Percentiles rank a stretch among this genome's conserved stretches.
phyloP scores from a whole-genome alignment of 176 grass and related monocot species.

The Carex scoparia region DNA sequence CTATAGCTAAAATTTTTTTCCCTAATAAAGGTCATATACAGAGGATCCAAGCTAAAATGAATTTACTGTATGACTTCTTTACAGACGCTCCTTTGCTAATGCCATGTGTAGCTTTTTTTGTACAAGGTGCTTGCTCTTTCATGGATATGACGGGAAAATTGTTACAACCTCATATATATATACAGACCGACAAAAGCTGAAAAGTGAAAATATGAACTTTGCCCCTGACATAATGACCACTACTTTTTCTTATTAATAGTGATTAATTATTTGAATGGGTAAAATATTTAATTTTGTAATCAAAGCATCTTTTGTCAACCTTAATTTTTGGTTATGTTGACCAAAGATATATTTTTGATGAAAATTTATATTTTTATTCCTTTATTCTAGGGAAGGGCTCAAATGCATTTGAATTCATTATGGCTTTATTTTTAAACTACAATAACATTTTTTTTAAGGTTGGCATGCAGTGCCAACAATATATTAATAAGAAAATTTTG shows the following conservation, averaged over 20 bases:
- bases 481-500: too few species aligned
- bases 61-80: neutral
- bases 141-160: neutral
- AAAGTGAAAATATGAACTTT: neutral
- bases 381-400: neutral
- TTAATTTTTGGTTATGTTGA: neutral
- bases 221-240: neutral
- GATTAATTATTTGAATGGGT: too few species aligned
- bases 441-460: too few species aligned
- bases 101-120: neutral
- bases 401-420: too few species aligned
- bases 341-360: neutral
- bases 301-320: neutral
- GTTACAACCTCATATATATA: neutral
- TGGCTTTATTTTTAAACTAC: too few species aligned
- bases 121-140: neutral
- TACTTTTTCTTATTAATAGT: too few species aligned
- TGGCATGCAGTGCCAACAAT: too few species aligned
- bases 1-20: too few species aligned
- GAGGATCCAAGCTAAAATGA: conserved; percentile 4
- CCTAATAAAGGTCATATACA: too few species aligned
- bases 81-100: neutral
- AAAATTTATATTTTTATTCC: neutral
- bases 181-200: neutral
- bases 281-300: neutral